Evolutionary conservation across 1,284 basidiomycete species (phyloP), one percentile per base, ranked within the genome.

Genomic region (Melampsora larici-populina): DNA sequence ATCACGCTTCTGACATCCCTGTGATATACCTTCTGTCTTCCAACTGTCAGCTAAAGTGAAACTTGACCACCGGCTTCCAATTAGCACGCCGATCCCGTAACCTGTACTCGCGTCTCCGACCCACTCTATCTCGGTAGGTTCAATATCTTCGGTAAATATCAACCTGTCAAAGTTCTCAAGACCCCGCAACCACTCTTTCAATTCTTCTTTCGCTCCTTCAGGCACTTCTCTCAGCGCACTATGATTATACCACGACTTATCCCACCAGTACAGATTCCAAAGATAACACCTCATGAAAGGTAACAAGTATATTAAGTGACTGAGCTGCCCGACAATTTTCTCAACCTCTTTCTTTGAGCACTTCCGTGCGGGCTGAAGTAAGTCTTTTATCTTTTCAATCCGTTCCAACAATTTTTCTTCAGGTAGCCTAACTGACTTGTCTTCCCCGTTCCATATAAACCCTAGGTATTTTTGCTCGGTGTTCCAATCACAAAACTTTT

Each of bases 201-300:
- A 26, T 21, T 68, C 66, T 4, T 13, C 18, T 17, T 1, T 6
- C 1, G n/a, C 66, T 15, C 46, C 66, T 26, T 24, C 5, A 6
- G 33, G 66, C 1, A 26, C 13, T 21, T 68, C 36, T 48, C 66
- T 46, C 2, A 26, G 17, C 7, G 66, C 66, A 17, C 13, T 15
- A 7, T 26, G 18, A 7, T 21, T 68, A 29, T 3, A 15, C 66
- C 66, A 68, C 15, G 13, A 36, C 21, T 67, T 67, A 9, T 48
- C 2, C 67, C 40, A 49, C n/a, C 31, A 15, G 24, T 69, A 69
- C 13, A 69, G 31, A 2, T 15, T n/a, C 18, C 15, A 17, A 2
- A 69, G 67, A 51, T 48, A 69, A 31, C 33, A 69, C 24, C 48
- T 69, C 43, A 69, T 3, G 2, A 29, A 26, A 21, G 69, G 69